A percentile compares a stretch with the other conserved stretches of the same genome.
Conservation (phyloP, 83 land plant species). For the Picea abies region DNA sequence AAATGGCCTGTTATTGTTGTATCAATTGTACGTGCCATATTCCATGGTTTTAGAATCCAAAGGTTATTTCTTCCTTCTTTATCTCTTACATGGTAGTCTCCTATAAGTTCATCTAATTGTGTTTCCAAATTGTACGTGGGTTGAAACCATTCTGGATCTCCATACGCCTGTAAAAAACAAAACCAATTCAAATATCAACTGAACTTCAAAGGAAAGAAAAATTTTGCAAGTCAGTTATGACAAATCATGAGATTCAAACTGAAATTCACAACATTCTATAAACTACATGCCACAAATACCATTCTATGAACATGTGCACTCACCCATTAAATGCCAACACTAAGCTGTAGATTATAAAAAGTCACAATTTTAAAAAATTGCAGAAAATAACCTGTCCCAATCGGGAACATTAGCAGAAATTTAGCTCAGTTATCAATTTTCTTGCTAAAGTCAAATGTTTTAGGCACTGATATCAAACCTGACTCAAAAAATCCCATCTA, state of each 20-base stretch:
- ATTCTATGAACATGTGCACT: neutral
- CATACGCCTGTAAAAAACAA: conserved; percentile 66
- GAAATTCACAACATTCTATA: neutral
- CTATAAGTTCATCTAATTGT: conserved; percentile 81
- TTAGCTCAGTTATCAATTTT: too few species aligned
- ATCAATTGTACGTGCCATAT: conserved; percentile 98
- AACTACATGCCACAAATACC: neutral
- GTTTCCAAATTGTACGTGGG: conserved; percentile 90
- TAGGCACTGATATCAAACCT: too few species aligned
- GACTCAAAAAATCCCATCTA: too few species aligned
- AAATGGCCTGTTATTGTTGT: conserved; percentile 81
- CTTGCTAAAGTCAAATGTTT: too few species aligned
- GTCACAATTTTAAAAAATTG: too few species aligned
- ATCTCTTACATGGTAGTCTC: conserved; percentile 76
- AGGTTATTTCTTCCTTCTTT: conserved; percentile 73
- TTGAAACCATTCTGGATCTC: conserved; percentile 88
- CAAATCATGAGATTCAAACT: neutral
- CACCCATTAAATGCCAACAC: neutral
- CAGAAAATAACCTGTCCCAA: too few species aligned
- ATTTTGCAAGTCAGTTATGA: neutral
- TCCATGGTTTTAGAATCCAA: conserved; percentile 99
- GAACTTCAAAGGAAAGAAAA: neutral
- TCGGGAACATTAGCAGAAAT: too few species aligned
- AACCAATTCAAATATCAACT: neutral
- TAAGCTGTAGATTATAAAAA: neutral